Evolutionary conservation across 1,139 yeast genomes (phyloP), one percentile per base, ranked within the genome.

Genomic region (Pichia sp.): DNA sequence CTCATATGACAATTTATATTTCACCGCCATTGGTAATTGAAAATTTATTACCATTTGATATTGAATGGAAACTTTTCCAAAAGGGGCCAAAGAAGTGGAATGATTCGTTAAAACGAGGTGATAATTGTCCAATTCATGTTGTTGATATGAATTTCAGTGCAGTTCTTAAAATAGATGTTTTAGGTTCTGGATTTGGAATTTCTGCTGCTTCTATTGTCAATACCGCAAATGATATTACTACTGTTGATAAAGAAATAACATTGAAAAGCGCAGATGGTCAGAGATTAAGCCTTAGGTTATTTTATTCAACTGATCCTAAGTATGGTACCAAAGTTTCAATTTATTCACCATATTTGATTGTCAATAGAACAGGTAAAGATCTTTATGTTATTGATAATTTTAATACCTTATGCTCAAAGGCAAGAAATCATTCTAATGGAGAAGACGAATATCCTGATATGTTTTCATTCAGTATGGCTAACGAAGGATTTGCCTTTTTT

Each of bases 11-110:
- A 13, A 70, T 93, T 42, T 78, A 84, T 2, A 71, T 95, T 27
- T 83, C 95, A 0, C 91, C 99, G 0, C 98, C 99, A 0, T 70
- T 95, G 42, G 89, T 87, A 60, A 75, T 95, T 56, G 91, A 87
- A 60, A 95, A 95, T 61, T 71, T 89, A 53, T 69, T 95, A 48
- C 99, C 99, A 0, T 87, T 79, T 64, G 96, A 89, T 60, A 71
- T 91, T 49, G 74, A 79, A 27, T 90, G 86, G 67, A 73, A 88
- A 52, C 74, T 95, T 25, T 88, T 86, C 65, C 95, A 89, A 64
- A 87, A 88, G 62, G 81, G 80, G 27, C 73, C 83, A n/a, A 80
- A 79, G 53, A 95, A 84, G 56, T 84, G 93, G 85, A 76, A 74
- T 54, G 85, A 84, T 27, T 64, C 68, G 16, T 70, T 93, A 46